Evolutionary conservation across 257 asterid genomes (phyloP).

Genomic region (Fraxinus excelsior): DNA sequence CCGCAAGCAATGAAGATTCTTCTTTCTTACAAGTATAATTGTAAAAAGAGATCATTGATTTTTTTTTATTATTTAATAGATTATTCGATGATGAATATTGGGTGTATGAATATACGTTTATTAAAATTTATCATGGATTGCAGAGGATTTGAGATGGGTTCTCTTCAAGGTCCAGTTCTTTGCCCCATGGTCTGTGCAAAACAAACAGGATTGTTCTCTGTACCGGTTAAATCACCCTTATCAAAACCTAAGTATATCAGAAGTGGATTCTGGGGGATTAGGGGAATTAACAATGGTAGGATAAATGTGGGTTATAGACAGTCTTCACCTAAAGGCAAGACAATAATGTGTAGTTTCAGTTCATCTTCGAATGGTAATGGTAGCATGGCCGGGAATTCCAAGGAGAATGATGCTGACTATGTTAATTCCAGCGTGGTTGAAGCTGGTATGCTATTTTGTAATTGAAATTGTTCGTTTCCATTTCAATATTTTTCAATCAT

Average conservation of each 20-base stretch:
- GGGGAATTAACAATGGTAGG: slow-evolving; percentile 29
- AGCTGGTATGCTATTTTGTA: slow-evolving; percentile 59
- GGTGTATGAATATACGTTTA: background rate
- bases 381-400: slow-evolving; percentile 79
- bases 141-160: slow-evolving; percentile 54
- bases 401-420: slow-evolving; percentile 75
- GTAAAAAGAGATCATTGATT: background rate
- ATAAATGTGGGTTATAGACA: slow-evolving; percentile 30
- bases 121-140: slow-evolving; percentile 22
- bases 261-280: slow-evolving; percentile 61
- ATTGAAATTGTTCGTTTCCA: background rate
- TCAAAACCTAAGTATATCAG: slow-evolving; percentile 46
- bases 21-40: background rate
- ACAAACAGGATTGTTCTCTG: slow-evolving; percentile 46
- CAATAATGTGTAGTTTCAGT: slow-evolving; percentile 62
- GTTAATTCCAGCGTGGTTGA: slow-evolving; percentile 85
- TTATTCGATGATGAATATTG: background rate
- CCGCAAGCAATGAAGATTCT: background rate
- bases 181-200: slow-evolving; percentile 70
- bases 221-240: slow-evolving; percentile 43
- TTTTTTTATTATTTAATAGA: too few species aligned
- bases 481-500: background rate
- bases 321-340: slow-evolving; percentile 33
- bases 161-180: slow-evolving; percentile 72
- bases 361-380: slow-evolving; percentile 89